Conservation (phyloP, 2,329 filamentous ascomycete genomes). For the Parasarocladium wereldwijsianum region DNA sequence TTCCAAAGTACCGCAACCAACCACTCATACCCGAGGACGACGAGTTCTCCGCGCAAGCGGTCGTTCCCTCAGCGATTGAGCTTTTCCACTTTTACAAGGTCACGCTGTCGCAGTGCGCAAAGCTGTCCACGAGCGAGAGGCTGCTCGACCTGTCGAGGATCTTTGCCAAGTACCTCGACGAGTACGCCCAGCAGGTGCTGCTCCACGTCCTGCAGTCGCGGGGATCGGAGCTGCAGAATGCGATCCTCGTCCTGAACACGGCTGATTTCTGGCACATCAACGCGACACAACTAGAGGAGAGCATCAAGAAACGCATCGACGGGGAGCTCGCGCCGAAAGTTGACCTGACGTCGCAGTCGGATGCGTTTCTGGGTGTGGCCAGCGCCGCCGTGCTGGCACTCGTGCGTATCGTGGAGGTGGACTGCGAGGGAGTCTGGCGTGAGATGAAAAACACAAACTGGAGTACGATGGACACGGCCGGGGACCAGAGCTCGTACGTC, state of each 20-base stretch:
- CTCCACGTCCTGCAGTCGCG: slow-evolving; percentile 50
- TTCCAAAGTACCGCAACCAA: slow-evolving; percentile 77
- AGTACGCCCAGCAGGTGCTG: slow-evolving; percentile 87
- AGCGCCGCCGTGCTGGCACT: slow-evolving; percentile 73
- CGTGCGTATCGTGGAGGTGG: slow-evolving; percentile 68
- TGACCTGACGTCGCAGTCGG: slow-evolving; percentile 83
- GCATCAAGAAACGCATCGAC: slow-evolving; percentile 83
- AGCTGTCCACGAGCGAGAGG: slow-evolving; percentile 80
- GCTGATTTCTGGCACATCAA: slow-evolving; percentile 96
- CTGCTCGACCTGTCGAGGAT: slow-evolving; percentile 73
- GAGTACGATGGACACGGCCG: slow-evolving; percentile 84
- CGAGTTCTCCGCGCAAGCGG: slow-evolving; percentile 79
- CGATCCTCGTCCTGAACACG: slow-evolving; percentile 81
- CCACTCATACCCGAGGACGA: slow-evolving; percentile 71
- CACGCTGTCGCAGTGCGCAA: slow-evolving; percentile 86
- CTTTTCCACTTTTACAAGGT: slow-evolving; percentile 95
- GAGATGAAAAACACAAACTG: slow-evolving; percentile 97
- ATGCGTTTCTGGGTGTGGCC: slow-evolving; percentile 89
- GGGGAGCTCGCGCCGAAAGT: slow-evolving; percentile 59
- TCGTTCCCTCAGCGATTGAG: slow-evolving; percentile 88
- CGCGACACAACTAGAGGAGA: slow-evolving; percentile 85
- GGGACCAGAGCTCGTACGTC: slow-evolving; percentile 88
- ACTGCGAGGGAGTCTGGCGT: slow-evolving; percentile 77
- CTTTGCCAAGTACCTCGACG: slow-evolving; percentile 84
- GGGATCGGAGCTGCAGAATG: slow-evolving; percentile 52